These are phyloP conservation scores for Collybia sordida DNA, from an alignment of 768 basidiomycete genomes.

Conservation along the genomic window DNA sequence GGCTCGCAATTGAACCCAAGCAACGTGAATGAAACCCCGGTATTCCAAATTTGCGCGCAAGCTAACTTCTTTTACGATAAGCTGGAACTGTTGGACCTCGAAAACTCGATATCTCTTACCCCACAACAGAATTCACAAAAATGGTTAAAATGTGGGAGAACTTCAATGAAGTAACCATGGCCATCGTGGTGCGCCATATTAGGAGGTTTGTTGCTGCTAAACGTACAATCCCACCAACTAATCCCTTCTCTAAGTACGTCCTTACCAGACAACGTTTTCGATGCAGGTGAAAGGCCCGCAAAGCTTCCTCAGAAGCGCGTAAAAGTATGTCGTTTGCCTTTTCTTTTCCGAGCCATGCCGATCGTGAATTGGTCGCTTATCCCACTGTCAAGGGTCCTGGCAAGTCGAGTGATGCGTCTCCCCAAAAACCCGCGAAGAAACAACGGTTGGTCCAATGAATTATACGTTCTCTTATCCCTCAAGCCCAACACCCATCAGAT, in stretches of 20 bases:
- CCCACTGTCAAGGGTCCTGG: constrained; percentile 50
- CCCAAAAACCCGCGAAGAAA: constrained; percentile 79
- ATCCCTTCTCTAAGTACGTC: constrained; percentile 46
- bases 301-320: constrained; percentile 72
- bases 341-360: constrained; percentile 3
- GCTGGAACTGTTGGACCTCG: constrained; percentile 78
- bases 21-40: constrained; percentile 57
- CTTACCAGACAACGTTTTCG: constrained; percentile 82
- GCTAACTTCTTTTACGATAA: constrained; percentile 28
- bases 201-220: constrained; percentile 61
- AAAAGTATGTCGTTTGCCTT: constrained; percentile 45
- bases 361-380: constrained; percentile 14
- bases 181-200: constrained; percentile 90
- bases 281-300: constrained; percentile 75
- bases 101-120: constrained; percentile 94
- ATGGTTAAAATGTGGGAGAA: constrained; percentile 95
- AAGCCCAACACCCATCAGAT: constrained; percentile 37
- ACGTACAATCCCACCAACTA: constrained; percentile 2
- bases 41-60: constrained; percentile 9
- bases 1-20: constrained; percentile 88
- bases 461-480: constrained; percentile 26
- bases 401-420: constrained; percentile 61
- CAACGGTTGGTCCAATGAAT: constrained; percentile 62
- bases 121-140: constrained; percentile 92
- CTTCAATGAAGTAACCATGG: constrained; percentile 91